Percentiles rank a stretch among this genome's conserved stretches.
Evolutionary conservation across 345 rosid species (phyloP).

Genomic region (Citrus sp.): DNA sequence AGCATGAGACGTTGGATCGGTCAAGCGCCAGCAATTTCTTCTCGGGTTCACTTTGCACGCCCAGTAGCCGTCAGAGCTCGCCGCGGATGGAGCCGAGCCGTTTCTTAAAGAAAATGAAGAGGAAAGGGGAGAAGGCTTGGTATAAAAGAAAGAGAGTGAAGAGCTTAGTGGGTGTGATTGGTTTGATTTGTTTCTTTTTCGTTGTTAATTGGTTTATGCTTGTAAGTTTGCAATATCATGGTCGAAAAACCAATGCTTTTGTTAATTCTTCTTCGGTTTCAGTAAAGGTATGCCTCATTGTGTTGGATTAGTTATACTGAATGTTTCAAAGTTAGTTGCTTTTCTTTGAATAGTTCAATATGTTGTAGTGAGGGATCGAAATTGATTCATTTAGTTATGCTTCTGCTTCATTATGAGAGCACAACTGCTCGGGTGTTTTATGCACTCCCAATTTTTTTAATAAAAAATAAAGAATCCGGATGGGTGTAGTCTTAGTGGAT

Average conservation of each 20-base stretch:
- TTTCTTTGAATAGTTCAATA: background rate
- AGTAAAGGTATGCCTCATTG: conserved; percentile 35
- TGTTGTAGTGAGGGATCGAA: no score
- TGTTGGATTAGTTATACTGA: background rate
- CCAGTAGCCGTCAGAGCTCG: conserved; percentile 33
- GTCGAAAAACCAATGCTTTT: conserved; percentile 27
- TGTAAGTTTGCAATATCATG: conserved; percentile 52
- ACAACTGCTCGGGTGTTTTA: background rate
- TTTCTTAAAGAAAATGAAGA: conserved; percentile 38
- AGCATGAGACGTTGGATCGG: conserved; percentile 28
- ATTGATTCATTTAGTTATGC: no score
- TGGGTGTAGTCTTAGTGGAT: background rate
- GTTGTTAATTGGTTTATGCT: conserved; percentile 76
- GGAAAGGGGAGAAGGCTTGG: conserved; percentile 49
- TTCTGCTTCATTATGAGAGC: no score
- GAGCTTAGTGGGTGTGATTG: conserved; percentile 38
- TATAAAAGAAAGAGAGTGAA: conserved; percentile 42
- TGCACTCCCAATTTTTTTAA: background rate
- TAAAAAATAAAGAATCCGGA: background rate
- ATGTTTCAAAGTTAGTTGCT: background rate
- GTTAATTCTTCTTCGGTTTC: conserved; percentile 36
- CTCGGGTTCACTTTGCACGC: conserved; percentile 7
- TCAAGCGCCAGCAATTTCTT: conserved; percentile 5
- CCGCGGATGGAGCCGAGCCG: conserved; percentile 30
- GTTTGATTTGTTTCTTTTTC: conserved; percentile 62